Percentiles rank a stretch among this genome's conserved stretches.
These are phyloP conservation scores for Stereocaulon alpinum DNA, from an alignment of 495 filamentous ascomycete genomes.

Conservation along the genomic window DNA sequence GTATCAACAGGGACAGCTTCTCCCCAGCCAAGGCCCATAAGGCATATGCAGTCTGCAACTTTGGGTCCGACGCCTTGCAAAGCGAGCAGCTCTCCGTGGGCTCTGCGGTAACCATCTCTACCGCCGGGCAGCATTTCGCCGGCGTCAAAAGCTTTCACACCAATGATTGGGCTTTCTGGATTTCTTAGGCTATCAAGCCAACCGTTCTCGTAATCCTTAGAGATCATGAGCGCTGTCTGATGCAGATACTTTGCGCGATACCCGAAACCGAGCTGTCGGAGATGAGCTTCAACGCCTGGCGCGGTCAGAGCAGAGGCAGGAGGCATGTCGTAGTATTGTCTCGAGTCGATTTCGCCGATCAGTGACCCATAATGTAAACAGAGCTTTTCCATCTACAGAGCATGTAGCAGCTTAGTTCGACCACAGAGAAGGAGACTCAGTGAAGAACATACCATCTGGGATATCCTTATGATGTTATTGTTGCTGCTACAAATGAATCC, in stretches of 20 bases:
- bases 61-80: constrained; percentile 90
- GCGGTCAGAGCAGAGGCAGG: constrained; percentile 57
- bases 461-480: constrained; percentile 93
- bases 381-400: constrained; percentile 60
- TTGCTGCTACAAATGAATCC: constrained; percentile 98
- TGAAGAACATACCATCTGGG: constrained; percentile 59
- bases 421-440: neutral
- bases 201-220: constrained; percentile 48
- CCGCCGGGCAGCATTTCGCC: constrained; percentile 48
- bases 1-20: constrained; percentile 95
- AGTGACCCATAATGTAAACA: constrained; percentile 74
- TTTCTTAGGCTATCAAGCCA: constrained; percentile 74
- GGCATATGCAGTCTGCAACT: constrained; percentile 89
- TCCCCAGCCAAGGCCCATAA: constrained; percentile 97
- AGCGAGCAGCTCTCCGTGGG: constrained; percentile 68
- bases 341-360: constrained; percentile 57
- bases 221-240: constrained; percentile 68
- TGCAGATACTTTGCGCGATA: constrained; percentile 90
- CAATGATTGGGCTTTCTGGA: constrained; percentile 56
- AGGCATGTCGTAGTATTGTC: constrained; percentile 82
- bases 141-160: constrained; percentile 31
- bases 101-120: constrained; percentile 60
- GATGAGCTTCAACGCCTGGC: constrained; percentile 59
- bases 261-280: constrained; percentile 81
- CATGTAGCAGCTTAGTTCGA: neutral